These are phyloP conservation scores for Marasmius fiardii DNA, from an alignment of 1,284 basidiomycete genomes.

Conservation along the genomic window DNA sequence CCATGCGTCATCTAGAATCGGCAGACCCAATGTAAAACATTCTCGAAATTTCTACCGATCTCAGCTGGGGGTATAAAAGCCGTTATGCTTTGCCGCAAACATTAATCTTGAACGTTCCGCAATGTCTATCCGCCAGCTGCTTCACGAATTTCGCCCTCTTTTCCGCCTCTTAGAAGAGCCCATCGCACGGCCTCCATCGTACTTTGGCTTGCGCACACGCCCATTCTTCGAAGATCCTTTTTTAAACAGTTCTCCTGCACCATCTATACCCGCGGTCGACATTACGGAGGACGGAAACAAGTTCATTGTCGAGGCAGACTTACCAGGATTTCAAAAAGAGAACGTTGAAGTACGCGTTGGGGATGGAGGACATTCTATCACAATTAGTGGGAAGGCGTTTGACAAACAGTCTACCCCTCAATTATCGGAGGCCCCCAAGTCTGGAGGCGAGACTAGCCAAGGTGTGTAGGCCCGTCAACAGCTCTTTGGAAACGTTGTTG, in stretches of 20 bases:
- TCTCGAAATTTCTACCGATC: not conserved
- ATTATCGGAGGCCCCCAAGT: not conserved
- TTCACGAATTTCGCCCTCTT: slow-evolving; percentile 70
- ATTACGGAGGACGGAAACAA: slow-evolving; percentile 61
- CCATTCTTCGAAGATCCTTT: slow-evolving; percentile 51
- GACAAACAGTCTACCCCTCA: not conserved
- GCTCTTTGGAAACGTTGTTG: not conserved
- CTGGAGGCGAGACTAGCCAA: not conserved
- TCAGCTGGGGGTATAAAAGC: not conserved
- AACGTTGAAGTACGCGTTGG: slow-evolving; percentile 68
- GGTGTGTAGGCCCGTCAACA: not conserved
- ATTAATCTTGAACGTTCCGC: slow-evolving; percentile 5
- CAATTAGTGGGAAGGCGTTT: slow-evolving; percentile 61
- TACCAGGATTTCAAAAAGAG: slow-evolving; percentile 78
- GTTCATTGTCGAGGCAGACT: slow-evolving; percentile 70
- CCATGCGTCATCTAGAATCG: not conserved
- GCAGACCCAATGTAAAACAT: not conserved
- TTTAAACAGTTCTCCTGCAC: slow-evolving; percentile 28
- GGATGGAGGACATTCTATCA: slow-evolving; percentile 65
- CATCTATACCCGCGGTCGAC: slow-evolving; percentile 55
- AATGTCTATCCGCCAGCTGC: slow-evolving; percentile 68
- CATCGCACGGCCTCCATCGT: slow-evolving; percentile 37
- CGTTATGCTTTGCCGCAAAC: too few species aligned
- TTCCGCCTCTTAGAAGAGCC: slow-evolving; percentile 73
- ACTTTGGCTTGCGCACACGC: slow-evolving; percentile 28